Conservation (phyloP, 2,329 filamentous ascomycete genomes). For the Tolypocladium tundrense region DNA sequence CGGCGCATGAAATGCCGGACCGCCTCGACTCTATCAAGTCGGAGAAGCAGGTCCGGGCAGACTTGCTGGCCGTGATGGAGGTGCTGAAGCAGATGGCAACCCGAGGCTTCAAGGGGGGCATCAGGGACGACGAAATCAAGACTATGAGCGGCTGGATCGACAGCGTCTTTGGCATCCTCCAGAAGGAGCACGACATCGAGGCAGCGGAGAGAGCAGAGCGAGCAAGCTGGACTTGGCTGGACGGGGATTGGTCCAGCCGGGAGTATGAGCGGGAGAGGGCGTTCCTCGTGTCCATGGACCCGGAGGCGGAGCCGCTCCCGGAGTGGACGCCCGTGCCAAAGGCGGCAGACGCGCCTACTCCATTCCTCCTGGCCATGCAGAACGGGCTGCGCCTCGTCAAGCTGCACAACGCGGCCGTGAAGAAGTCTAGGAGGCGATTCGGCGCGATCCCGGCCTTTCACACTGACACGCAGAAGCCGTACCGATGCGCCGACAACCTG, state of each 20-base stretch:
- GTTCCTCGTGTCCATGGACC: constrained; percentile 70
- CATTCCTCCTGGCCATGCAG: constrained; percentile 63
- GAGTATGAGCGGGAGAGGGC: constrained; percentile 71
- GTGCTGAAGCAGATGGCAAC: constrained; percentile 85
- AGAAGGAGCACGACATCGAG: constrained; percentile 68
- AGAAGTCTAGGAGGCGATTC: constrained; percentile 76
- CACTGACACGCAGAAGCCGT: constrained; percentile 88
- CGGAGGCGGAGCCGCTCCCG: constrained; percentile 50
- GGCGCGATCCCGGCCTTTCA: constrained; percentile 84
- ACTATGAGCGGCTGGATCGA: constrained; percentile 71
- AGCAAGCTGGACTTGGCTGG: constrained; percentile 71
- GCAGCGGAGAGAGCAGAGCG: constrained; percentile 60
- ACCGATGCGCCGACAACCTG: constrained; percentile 86
- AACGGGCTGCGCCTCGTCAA: constrained; percentile 74
- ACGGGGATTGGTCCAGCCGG: constrained; percentile 62
- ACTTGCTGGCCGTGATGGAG: constrained; percentile 79
- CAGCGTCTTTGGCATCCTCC: constrained; percentile 66
- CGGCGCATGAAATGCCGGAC: constrained; percentile 77
- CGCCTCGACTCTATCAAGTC: constrained; percentile 78
- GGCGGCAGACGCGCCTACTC: constrained; percentile 47
- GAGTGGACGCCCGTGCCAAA: constrained; percentile 47
- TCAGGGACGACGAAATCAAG: constrained; percentile 67
- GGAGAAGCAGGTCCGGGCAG: constrained; percentile 74
- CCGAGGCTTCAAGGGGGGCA: constrained; percentile 74
- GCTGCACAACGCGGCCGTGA: constrained; percentile 82